Base-by-base conservation (phyloP, 495 filamentous ascomycete genomes). In the Penicillium argentinense region DNA sequence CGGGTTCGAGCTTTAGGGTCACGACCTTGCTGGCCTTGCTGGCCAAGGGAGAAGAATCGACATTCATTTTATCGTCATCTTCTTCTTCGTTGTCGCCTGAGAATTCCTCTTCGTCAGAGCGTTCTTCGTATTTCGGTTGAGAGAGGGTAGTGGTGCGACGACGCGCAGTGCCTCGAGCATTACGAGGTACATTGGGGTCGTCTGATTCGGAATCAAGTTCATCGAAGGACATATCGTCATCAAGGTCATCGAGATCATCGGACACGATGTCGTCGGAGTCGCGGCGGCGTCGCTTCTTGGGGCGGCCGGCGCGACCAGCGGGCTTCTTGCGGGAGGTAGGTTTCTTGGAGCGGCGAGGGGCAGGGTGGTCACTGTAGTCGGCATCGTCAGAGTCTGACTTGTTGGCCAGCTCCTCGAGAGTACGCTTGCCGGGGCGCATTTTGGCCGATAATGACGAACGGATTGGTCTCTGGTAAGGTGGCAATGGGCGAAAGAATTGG, bases 361-460 rank as follows among this genome's bases (percentile, higher is more conserved):
- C 56, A 5, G 51, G 44, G 29, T 58, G 61, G 41, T 62, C 80
- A 64, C 57, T 74, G 64, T 88, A 95, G 61, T 89, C 88, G 33
- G 85, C 83, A 52, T 96, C 90, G 33, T 89, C 82, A 0, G 89
- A 81, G 56, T 96, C 90, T 33, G 89, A 93, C 59, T 87, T 87
- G 69, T 83, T 90, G 17, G 84, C 88, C 54, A 92, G 79, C 51
- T 79, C 80, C 44, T 88, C 84, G 49, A 85, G 64, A 67, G 84
- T 86, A 47, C 89, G 80, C 68, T 93, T 93, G 26, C 60, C 49
- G 42, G 71, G 70, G 75, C 79, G 47, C 38, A 49, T 49, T 38
- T 24, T 42, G 51, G 32, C 16, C 33, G 33, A 3, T 18, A 18
- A 21, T 14, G 9, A 2, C 5, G 33, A 36, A 39, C 32, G 38